Evolutionary conservation across 2,329 filamentous ascomycete genomes (phyloP).

Genomic region (Teratosphaeria zuluensis): DNA sequence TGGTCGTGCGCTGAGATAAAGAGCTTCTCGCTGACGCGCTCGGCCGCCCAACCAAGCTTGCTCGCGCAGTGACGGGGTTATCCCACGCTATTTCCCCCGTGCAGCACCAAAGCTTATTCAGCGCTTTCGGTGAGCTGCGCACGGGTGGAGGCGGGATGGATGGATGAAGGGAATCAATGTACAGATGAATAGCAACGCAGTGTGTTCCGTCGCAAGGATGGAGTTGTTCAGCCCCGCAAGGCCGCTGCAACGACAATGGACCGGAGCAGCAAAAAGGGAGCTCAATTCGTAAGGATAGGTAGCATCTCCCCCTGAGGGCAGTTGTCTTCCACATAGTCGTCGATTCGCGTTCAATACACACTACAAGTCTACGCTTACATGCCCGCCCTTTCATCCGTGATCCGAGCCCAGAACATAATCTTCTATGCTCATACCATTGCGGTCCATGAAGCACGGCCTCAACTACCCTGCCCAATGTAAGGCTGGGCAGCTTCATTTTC

Average conservation of each 20-base stretch:
- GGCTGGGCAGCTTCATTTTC: neutral
- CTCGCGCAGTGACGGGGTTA: neutral
- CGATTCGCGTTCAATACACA: neutral
- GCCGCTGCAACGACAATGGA: neutral
- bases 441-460: neutral
- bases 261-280: neutral
- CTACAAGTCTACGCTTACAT: neutral
- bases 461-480: neutral
- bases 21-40: neutral
- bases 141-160: neutral
- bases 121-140: neutral
- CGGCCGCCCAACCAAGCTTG: neutral
- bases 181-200: neutral
- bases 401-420: neutral
- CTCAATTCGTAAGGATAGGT: neutral
- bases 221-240: neutral
- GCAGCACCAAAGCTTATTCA: neutral
- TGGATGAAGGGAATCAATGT: neutral
- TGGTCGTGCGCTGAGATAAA: constrained; percentile 1
- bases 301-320: neutral
- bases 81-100: neutral
- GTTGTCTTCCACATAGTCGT: neutral
- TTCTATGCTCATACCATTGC: neutral
- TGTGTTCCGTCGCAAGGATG: too few relatives aligned
- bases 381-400: neutral